Evolutionary conservation across 2,329 filamentous ascomycete species (phyloP).

Genomic region (Ascochyta viciae-villosae): DNA sequence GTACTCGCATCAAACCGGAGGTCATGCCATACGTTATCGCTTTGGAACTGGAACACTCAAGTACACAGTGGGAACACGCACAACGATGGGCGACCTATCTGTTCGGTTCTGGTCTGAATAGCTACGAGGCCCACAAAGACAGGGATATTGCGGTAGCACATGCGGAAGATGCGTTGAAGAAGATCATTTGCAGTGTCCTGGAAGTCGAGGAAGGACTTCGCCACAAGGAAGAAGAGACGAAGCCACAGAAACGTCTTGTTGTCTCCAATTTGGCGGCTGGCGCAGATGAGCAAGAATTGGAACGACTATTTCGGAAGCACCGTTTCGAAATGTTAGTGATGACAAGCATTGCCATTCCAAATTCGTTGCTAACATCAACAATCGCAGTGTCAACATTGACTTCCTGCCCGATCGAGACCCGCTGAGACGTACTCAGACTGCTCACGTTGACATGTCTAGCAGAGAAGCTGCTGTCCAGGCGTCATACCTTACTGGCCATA

Average conservation of each 20-base stretch:
- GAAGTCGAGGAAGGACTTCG: constrained; percentile 19
- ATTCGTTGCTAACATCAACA: neutral
- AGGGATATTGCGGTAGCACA: constrained; percentile 14
- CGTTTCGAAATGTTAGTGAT: constrained; percentile 27
- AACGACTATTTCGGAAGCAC: constrained; percentile 22
- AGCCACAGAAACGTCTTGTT: constrained; percentile 24
- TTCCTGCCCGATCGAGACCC: constrained; percentile 27
- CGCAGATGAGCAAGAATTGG: constrained; percentile 26
- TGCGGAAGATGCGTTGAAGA: constrained; percentile 17
- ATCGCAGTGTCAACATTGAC: constrained; percentile 23
- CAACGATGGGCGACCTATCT: constrained; percentile 22
- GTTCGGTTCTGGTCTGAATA: constrained; percentile 17
- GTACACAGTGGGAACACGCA: constrained; percentile 17
- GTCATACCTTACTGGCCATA: constrained; percentile 16
- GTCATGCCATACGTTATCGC: constrained; percentile 14
- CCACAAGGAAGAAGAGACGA: constrained; percentile 16
- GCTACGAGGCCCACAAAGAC: constrained; percentile 15
- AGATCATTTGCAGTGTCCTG: constrained; percentile 16
- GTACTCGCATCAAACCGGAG: neutral
- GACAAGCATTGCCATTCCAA: too few species aligned
- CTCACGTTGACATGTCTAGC: constrained; percentile 31
- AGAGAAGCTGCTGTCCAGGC: constrained; percentile 22
- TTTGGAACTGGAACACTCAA: constrained; percentile 21
- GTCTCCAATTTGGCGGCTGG: constrained; percentile 38
- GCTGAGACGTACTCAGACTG: constrained; percentile 29